Base-by-base conservation (phyloP, 2,329 filamentous ascomycete species). In the Paecilomyces variotii region DNA sequence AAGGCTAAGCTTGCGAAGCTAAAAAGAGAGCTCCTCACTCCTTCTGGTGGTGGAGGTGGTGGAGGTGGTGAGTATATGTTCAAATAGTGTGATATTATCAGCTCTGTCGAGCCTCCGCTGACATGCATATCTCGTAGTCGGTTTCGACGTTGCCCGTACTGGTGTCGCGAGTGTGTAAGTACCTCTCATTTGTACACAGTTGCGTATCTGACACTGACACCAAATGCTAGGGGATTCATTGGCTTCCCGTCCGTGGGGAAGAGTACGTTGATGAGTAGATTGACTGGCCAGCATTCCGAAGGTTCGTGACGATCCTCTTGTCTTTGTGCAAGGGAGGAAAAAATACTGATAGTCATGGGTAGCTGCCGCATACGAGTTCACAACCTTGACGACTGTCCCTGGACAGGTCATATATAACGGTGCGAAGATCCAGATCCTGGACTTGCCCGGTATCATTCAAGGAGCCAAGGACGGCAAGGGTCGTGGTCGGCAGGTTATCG, bases 1-100 rank as follows among this genome's bases (percentile, higher is more conserved):
- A 99, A 99, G 79, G 94, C 94, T 65, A 99, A 99, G 79, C 85
- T 99, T 71, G 93, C 94, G 54, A 99, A 99, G 80, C 83, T 99
- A 70, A 97, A 97, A 83, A 87, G 91, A 72, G 94, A 99, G 78
- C 86, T 99, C 55, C 83, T 99, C 65, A 96, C 90, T 50, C 94
- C 94, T 6, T 81, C 83, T 24, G 82, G 86, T 49, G 82, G 90
- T 55, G 89, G 92, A 55, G 91, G 92, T 59, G 92, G 93, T 58
- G 92, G 89, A 59, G 91, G 86, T 63, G 90, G 76, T 79, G 67
- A 72, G 72, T 68, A 25, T 28, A 24, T 19, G 61, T 63, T 61
- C 45, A 34, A 54, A 56, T 4, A 35, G 30, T 28, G 32, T 7
- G 55, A 28, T 19, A 54, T 56, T 35, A 57, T 53, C 5, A 19